phyloP scores from a whole-genome alignment of 192 early-diverging fungal genomes.

The Rhizophlyctis rosea region DNA sequence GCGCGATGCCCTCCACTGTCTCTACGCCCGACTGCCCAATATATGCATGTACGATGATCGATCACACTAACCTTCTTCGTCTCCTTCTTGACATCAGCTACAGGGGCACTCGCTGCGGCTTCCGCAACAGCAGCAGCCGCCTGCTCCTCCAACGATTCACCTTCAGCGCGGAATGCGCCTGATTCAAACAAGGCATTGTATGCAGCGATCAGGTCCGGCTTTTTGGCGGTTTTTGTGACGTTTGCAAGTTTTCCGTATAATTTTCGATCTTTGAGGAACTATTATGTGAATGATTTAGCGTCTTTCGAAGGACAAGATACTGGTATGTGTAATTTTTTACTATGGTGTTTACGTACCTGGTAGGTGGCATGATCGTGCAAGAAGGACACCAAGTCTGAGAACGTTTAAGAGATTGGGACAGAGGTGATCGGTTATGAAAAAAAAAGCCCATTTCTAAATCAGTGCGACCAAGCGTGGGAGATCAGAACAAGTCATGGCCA shows the following conservation, averaged over 20 bases:
- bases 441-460: neutral
- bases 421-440: neutral
- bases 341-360: slow-evolving; percentile 1
- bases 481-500: neutral
- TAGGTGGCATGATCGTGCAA: slow-evolving; percentile 62
- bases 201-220: slow-evolving; percentile 55
- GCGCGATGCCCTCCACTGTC: too few species aligned
- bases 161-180: slow-evolving; percentile 21
- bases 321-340: neutral
- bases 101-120: slow-evolving; percentile 27
- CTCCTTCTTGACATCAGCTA: slow-evolving; percentile 8
- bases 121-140: slow-evolving; percentile 29
- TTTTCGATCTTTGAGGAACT: slow-evolving; percentile 64
- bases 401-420: too few species aligned
- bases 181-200: slow-evolving; percentile 59
- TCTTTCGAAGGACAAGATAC: neutral
- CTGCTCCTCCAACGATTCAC: slow-evolving; percentile 28
- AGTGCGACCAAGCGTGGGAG: too few species aligned
- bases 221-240: slow-evolving; percentile 69
- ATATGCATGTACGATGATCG: too few species aligned
- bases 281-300: too few species aligned
- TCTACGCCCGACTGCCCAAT: too few species aligned
- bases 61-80: too few species aligned
- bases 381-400: slow-evolving; percentile 61
- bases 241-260: slow-evolving; percentile 67